Conservation (phyloP, 169 alveolate species). For the Plasmodium fragile region DNA sequence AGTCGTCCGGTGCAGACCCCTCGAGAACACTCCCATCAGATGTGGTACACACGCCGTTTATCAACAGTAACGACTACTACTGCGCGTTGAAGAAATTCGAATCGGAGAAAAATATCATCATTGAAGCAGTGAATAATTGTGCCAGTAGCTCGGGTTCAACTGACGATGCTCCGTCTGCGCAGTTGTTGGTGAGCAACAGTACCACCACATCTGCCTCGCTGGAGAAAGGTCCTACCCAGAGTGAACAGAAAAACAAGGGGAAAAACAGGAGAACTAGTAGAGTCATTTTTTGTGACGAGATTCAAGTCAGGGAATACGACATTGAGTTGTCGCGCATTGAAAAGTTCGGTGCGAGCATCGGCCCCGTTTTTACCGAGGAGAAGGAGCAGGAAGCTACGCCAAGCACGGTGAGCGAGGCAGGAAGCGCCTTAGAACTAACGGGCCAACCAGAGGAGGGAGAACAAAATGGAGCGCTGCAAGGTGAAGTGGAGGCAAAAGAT, state of each 20-base stretch:
- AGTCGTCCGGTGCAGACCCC: conserved; percentile 65
- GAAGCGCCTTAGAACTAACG: not conserved
- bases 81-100: conserved; percentile 39
- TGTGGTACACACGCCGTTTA: conserved; percentile 64
- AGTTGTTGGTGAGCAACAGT: not conserved
- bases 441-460: not conserved
- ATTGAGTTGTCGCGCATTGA: conserved; percentile 81
- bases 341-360: conserved; percentile 81
- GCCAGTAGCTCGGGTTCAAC: not conserved
- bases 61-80: conserved; percentile 36
- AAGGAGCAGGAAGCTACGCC: not conserved
- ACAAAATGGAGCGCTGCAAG: not conserved
- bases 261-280: conserved; percentile 39
- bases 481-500: not conserved
- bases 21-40: conserved; percentile 49
- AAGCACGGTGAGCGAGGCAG: not conserved
- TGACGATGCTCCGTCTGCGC: not conserved
- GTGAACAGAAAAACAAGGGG: conserved; percentile 4
- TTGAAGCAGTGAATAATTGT: not conserved
- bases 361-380: conserved; percentile 73
- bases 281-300: conserved; percentile 76
- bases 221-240: not conserved
- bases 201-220: not conserved
- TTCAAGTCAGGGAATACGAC: conserved; percentile 79
- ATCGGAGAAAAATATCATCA: conserved; percentile 4